Percentiles rank a stretch among this genome's conserved stretches.
These are phyloP conservation scores for Chlorokybus atmophyticus DNA, from an alignment of 139 green algal genomes.

Conservation along the genomic window DNA sequence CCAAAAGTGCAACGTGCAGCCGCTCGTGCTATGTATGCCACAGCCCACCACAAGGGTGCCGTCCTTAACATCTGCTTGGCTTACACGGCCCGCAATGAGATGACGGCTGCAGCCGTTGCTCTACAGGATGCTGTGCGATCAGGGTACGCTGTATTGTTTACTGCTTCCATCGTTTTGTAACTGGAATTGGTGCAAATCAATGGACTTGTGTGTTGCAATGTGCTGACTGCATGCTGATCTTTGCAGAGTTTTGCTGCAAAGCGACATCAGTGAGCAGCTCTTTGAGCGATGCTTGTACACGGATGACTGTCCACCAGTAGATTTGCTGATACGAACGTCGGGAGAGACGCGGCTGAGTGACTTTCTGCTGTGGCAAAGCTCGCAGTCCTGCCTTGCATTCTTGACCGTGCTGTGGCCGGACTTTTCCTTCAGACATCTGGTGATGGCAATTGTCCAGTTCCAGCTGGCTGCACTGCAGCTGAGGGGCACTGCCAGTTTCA, in stretches of 20 bases:
- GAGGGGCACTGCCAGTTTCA: no score
- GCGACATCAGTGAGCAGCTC: neutral
- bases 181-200: neutral
- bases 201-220: neutral
- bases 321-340: conserved; percentile 74
- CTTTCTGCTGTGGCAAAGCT: conserved; percentile 73
- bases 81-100: conserved; percentile 68
- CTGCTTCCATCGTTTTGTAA: no score
- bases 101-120: conserved; percentile 30
- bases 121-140: conserved; percentile 13
- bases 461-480: neutral
- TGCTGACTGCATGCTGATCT: neutral
- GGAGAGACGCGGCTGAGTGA: conserved; percentile 77
- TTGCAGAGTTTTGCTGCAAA: neutral
- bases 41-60: conserved; percentile 15
- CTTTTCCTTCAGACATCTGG: conserved; percentile 60
- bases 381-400: conserved; percentile 58
- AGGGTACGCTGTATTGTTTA: no score
- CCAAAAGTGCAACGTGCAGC: conserved; percentile 48
- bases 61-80: conserved; percentile 84
- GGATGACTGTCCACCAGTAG: conserved; percentile 36
- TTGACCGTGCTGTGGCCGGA: conserved; percentile 68
- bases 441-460: conserved; percentile 12
- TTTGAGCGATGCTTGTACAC: neutral
- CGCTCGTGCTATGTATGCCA: conserved; percentile 48